These are phyloP conservation scores for Panicum miliaceum DNA, from an alignment of 176 grass and related monocot species.

Conservation along the genomic window DNA sequence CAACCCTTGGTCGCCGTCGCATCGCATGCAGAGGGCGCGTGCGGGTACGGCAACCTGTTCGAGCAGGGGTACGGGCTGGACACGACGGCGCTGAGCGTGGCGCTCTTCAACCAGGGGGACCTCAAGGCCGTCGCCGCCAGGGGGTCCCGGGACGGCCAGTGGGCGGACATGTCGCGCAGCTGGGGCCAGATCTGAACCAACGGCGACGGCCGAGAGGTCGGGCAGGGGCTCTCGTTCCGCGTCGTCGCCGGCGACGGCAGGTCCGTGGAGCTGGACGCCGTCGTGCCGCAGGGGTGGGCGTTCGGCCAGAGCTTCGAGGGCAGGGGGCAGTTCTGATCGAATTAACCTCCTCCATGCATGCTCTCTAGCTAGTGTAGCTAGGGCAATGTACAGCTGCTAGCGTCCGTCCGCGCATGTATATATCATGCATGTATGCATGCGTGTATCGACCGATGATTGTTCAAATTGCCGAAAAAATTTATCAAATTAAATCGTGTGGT, in stretches of 20 bases:
- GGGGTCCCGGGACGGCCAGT: constrained; percentile 36
- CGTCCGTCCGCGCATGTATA: neutral
- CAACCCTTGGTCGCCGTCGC: no score
- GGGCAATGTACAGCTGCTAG: neutral
- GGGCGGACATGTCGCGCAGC: constrained; percentile 17
- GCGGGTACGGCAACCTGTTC: constrained; percentile 37
- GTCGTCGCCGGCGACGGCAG: constrained; percentile 20
- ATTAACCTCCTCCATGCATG: no score
- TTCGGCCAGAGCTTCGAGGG: constrained; percentile 39
- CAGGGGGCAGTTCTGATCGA: constrained; percentile 2
- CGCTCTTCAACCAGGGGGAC: constrained; percentile 42
- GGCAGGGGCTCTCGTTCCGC: constrained; percentile 40
- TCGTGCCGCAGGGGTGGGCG: constrained; percentile 37
- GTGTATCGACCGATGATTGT: neutral
- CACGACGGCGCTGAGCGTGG: constrained; percentile 38
- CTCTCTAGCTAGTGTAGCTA: no score
- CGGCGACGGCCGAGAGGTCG: neutral
- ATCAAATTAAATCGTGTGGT: neutral
- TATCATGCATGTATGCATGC: neutral
- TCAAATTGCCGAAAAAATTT: neutral
- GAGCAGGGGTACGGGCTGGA: constrained; percentile 31
- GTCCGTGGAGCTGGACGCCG: neutral
- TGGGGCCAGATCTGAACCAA: constrained; percentile 48
- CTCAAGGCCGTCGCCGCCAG: constrained; percentile 17
- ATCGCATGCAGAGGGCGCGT: constrained; percentile 30